Base-by-base conservation (phyloP, 1,284 basidiomycete genomes). In the Trichosporon ovoides region DNA sequence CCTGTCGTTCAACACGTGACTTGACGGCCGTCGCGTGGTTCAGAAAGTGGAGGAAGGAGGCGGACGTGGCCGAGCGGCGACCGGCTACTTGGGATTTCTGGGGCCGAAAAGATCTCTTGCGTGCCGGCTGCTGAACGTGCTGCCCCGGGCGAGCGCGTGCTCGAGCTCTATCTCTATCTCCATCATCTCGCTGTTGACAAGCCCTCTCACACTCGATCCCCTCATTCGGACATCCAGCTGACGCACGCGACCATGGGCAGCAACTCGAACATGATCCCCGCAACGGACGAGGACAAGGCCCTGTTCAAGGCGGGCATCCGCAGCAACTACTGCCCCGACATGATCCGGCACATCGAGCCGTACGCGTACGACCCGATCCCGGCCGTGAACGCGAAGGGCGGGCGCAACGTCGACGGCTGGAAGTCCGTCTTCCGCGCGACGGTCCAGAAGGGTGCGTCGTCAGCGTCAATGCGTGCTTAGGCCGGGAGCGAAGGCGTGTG, bases 361-460 rank as follows among this genome's bases (percentile, higher is more conserved):
- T 63, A 58, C 36, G 61, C 61, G 11, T 19, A 36, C 13, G 58
- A 60, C 46, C 56, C 56, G 5, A 31, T 60, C n/a, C 61, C 61
- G 13, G 36, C 48, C 2, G 24, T 49, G 33, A 63, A 63, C 38
- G 54, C 57, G 11, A 52, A 51, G 22, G 61, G 61, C 2, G 61
- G 58, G 10, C 56, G 56, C 2, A 52, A 50, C 18, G 58, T 38
- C 10, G 56, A 60, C 11, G 58, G 58, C 7, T 63, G 56, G 56
- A 40, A 54, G 19, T 31, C 36, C 7, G 61, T 60, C 12, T 59
- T 46, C 13, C 13, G 19, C 16, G 61, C 36, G 3, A 54, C 51
- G 10, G 61, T 62, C 9, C 46, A 38, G 19, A 38, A 58, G 12
- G 55, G 60, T 58, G 37, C 14, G 60, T 53, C 7, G n/a, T n/a